A percentile compares a stretch with the other conserved stretches of the same genome.
Conservation (phyloP, 805 yeast genomes). For the Saturnispora hagleri region DNA sequence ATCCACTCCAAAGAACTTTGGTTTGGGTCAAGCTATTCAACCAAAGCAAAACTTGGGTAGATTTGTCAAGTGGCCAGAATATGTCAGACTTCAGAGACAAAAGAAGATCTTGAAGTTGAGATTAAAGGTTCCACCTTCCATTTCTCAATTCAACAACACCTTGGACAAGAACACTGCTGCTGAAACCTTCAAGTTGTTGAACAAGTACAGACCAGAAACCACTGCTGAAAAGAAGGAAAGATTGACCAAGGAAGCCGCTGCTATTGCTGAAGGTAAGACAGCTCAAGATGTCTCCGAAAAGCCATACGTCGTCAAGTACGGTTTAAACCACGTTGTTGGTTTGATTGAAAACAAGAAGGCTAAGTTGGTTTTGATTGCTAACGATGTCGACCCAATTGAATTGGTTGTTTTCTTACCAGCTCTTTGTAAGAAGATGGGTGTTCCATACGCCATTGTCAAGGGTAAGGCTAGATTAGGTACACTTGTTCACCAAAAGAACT, state of each 20-base stretch:
- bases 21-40: conserved; percentile 94
- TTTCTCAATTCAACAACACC: conserved; percentile 92
- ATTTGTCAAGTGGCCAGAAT: conserved; percentile 98
- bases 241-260: conserved; percentile 97
- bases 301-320: conserved; percentile 96
- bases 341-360: conserved; percentile 98
- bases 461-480: conserved; percentile 99
- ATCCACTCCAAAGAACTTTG: conserved; percentile 85
- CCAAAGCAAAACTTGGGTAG: conserved; percentile 94
- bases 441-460: conserved; percentile 96
- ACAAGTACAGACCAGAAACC: conserved; percentile 99
- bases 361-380: conserved; percentile 92
- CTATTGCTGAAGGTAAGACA: conserved; percentile 95
- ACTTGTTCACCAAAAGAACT: conserved; percentile 93
- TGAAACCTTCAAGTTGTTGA: conserved; percentile 91
- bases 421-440: conserved; percentile 98
- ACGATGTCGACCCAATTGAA: conserved; percentile 99
- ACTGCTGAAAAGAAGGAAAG: conserved; percentile 97
- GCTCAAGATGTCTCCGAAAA: conserved; percentile 94
- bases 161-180: conserved; percentile 99
- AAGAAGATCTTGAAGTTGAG: conserved; percentile 91
- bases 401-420: conserved; percentile 96
- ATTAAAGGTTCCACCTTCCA: conserved; percentile 98
- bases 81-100: conserved; percentile 97
- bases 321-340: conserved; percentile 98